These are phyloP conservation scores for Cercospora sp. DNA, from an alignment of 2,329 filamentous ascomycete species.

Conservation along the genomic window DNA sequence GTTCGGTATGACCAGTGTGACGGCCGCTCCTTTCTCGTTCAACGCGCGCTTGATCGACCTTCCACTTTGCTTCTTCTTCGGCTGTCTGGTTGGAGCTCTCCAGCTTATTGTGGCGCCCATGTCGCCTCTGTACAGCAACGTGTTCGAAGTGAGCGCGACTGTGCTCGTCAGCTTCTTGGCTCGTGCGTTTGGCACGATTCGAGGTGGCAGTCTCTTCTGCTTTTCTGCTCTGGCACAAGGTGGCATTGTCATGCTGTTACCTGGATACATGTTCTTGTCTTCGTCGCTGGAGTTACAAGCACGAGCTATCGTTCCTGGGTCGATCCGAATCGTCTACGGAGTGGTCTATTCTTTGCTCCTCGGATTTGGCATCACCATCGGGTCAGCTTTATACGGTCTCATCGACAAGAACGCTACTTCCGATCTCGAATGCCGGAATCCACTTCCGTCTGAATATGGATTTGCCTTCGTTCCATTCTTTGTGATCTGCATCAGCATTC, in stretches of 20 bases:
- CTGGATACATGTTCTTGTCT: slow-evolving; percentile 49
- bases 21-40: slow-evolving; percentile 78
- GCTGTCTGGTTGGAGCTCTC: slow-evolving; percentile 69
- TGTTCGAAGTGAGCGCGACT: slow-evolving; percentile 52
- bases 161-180: slow-evolving; percentile 51
- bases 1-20: slow-evolving; percentile 75
- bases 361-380: slow-evolving; percentile 54
- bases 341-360: slow-evolving; percentile 55
- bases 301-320: slow-evolving; percentile 49
- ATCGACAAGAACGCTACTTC: slow-evolving; percentile 50
- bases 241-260: slow-evolving; percentile 51
- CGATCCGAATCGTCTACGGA: slow-evolving; percentile 53
- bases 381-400: slow-evolving; percentile 50
- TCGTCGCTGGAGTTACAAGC: slow-evolving; percentile 51
- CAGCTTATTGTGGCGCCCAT: slow-evolving; percentile 72
- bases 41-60: slow-evolving; percentile 73
- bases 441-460: slow-evolving; percentile 55
- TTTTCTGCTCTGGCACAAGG: slow-evolving; percentile 53
- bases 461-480: slow-evolving; percentile 75
- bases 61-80: slow-evolving; percentile 72
- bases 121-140: slow-evolving; percentile 65
- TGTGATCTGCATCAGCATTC: slow-evolving; percentile 69
- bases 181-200: slow-evolving; percentile 50
- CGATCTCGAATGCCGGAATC: slow-evolving; percentile 44
- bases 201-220: slow-evolving; percentile 46